Evolutionary conservation across 2,329 filamentous ascomycete species (phyloP), one percentile per base, ranked within the genome.

Genomic region (Neonectria ditissima): DNA sequence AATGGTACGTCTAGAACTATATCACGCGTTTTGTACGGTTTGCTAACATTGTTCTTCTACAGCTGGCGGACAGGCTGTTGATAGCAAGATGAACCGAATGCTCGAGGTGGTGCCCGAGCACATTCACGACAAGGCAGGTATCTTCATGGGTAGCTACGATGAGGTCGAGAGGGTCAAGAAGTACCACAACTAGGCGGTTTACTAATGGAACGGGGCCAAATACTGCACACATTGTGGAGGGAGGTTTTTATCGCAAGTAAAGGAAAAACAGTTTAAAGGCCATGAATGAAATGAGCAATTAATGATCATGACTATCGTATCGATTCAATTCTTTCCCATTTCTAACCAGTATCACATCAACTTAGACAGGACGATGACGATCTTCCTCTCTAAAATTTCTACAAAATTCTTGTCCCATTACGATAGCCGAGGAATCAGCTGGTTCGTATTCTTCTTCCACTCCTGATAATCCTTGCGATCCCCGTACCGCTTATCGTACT

Each of bases 91-190:
- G 94, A 83, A 89, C 70, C 89, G 95, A 65, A 94, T 99, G 91
- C 84, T 99, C 70, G 91, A 93, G 59, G 90, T 98, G 43, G 88
- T 93, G 1, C 96, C 96, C 2, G 91, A 97, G 79, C 87, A 93
- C 79, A 99, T 99, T 75, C 96, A 99, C 80, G 96, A 99, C 82
- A 89, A 90, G 76, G 94, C 94, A 20, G 96, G 96, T 70, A 97
- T 99, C 75, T 99, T 97, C 83, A 87, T 99, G 84, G 96, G 96
- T 69, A 97, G 94, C 74, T 93, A 91, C 73, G 92, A 97, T 67
- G 96, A 99, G 83, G 87, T 99, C 52, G 93, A 97, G 83, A 97
- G 97, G 86, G 93, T 98, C 71, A 97, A 97, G 80, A 83, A 88
- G 65, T 90, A 91, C 75, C 91, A 96, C 83, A 91, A 67, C 50